These are phyloP conservation scores for Aurifilum marmelostoma DNA, from an alignment of 2,329 filamentous ascomycete genomes.

Conservation along the genomic window DNA sequence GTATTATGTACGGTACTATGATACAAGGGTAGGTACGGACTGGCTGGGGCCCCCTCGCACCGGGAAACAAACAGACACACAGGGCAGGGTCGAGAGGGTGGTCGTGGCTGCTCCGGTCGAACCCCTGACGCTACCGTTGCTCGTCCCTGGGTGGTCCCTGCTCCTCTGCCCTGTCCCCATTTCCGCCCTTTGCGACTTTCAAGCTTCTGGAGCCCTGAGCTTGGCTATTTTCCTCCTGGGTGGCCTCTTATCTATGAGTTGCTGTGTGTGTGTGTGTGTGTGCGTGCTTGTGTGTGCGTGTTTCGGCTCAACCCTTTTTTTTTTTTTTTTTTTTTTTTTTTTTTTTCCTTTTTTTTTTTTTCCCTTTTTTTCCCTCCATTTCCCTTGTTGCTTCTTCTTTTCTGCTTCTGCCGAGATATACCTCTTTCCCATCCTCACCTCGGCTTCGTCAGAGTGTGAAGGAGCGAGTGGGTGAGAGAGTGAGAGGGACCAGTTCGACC, in stretches of 20 bases:
- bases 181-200: background rate
- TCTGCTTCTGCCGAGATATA: too few species aligned
- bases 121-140: constrained; percentile 8
- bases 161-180: background rate
- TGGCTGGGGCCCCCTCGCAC: background rate
- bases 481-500: background rate
- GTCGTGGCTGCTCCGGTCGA: background rate
- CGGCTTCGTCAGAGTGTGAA: background rate
- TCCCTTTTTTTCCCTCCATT: too few species aligned
- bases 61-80: background rate
- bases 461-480: too few species aligned
- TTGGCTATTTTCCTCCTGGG: background rate
- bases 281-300: background rate
- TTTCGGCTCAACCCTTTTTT: background rate
- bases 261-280: background rate
- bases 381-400: too few species aligned
- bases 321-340: background rate
- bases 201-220: background rate
- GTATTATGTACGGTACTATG: background rate
- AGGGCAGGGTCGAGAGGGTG: background rate
- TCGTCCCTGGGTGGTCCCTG: constrained; percentile 1
- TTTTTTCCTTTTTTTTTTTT: too few species aligned
- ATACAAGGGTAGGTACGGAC: background rate
- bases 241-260: background rate
- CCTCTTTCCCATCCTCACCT: background rate